Percentiles rank a stretch among this genome's conserved stretches.
Conservation (phyloP, 2,329 filamentous ascomycete species). For the Aureobasidium leucospermi region DNA sequence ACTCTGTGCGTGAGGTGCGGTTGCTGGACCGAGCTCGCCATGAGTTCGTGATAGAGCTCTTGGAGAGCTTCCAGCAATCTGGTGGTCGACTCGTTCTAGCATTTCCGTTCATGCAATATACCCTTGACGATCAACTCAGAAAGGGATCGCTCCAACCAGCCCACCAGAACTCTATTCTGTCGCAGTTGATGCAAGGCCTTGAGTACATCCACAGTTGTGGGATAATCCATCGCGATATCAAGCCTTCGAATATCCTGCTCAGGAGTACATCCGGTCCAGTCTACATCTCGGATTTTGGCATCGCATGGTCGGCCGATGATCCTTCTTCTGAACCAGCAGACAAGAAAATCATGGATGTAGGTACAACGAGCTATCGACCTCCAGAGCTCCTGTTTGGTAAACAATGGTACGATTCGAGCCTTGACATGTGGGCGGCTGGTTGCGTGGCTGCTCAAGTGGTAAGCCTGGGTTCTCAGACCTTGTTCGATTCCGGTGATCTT, state of each 20-base stretch:
- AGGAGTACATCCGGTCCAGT: constrained; percentile 54
- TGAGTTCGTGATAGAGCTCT: constrained; percentile 57
- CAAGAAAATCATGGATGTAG: constrained; percentile 82
- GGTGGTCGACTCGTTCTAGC: constrained; percentile 68
- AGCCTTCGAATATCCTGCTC: constrained; percentile 70
- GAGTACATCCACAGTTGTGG: constrained; percentile 61
- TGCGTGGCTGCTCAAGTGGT: constrained; percentile 74
- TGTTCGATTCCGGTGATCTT: constrained; percentile 84
- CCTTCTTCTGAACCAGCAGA: constrained; percentile 53
- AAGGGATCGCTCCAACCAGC: constrained; percentile 29
- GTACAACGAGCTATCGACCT: constrained; percentile 82
- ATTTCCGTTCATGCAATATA: constrained; percentile 75
- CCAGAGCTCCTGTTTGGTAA: constrained; percentile 88
- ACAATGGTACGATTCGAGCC: constrained; percentile 58
- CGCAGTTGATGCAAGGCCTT: constrained; percentile 64
- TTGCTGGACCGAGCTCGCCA: constrained; percentile 57
- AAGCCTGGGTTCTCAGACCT: constrained; percentile 46
- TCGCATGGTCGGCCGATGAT: constrained; percentile 46
- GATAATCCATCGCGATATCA: constrained; percentile 90
- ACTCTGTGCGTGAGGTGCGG: constrained; percentile 69
- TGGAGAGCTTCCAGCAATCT: constrained; percentile 64
- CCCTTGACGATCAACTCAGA: constrained; percentile 61
- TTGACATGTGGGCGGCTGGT: constrained; percentile 89
- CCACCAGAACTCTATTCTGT: constrained; percentile 43
- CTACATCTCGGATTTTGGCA: constrained; percentile 80